Base-by-base conservation (phyloP, 2,329 filamentous ascomycete genomes). In the Penicillium sp. region DNA sequence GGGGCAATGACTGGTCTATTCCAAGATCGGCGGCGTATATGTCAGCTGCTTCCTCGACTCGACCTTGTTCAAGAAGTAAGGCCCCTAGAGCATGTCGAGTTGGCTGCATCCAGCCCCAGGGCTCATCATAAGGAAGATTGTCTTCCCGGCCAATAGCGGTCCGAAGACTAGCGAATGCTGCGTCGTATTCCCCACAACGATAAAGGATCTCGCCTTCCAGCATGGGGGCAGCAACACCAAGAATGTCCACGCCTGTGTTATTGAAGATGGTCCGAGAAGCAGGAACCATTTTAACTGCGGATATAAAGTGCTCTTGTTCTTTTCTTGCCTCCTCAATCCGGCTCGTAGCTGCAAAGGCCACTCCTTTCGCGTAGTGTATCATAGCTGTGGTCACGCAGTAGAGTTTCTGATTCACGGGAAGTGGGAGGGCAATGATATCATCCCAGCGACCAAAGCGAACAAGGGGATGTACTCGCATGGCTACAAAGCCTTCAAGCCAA, bases 101-200 rank as follows among this genome's bases (percentile, higher is more conserved):
- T 0, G 89, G 88, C 68, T 90, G 87, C 88, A 91, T 90, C 88
- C 89, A 91, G 0, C 87, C 87, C 88, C 88, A 91, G 0, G 89
- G 89, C 69, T 92, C 89, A 52, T 88, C 87, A 60, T 90, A 91
- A 0, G 85, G 85, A 24, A 91, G 79, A 0, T 71, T 72, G 63
- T 90, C 87, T 60, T 90, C 87, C 1, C 82, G 78, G 0, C 73
- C 65, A n/a, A 89, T 84, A 0, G 87, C 82, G 4, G 75, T 75
- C 1, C 81, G 79, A 2, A 92, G 76, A 54, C 83, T 78, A 1
- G 73, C 65, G 67, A 90, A 91, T 0, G 88, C 89, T 0, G 67
- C 43, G 0, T 86, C 81, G 51, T 82, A 81, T 45, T 87, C 81
- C 0, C 81, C 81, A 2, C 78, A 77, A 1, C 90, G 86, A 65